Percentiles rank a stretch among this genome's conserved stretches.
Evolutionary conservation across 2,329 filamentous ascomycete genomes (phyloP).

Genomic region (Pseudophaeomoniella oleicola): DNA sequence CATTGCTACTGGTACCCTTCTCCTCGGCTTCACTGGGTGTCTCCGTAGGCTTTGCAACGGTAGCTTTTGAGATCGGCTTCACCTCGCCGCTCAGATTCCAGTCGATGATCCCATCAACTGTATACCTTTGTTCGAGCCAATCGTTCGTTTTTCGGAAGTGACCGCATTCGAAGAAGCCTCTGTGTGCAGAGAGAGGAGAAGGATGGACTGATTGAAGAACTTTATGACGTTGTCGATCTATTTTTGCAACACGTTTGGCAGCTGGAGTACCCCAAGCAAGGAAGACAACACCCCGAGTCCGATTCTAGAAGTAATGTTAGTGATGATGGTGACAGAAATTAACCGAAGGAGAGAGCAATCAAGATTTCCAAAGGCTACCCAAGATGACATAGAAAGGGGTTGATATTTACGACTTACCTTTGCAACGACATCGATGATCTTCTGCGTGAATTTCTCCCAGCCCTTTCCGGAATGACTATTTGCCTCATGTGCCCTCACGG

Average conservation of each 20-base stretch:
- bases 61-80: slow-evolving; percentile 7
- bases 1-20: slow-evolving; percentile 3
- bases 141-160: slow-evolving; percentile 74
- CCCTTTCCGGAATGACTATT: slow-evolving; percentile 75
- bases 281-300: slow-evolving; percentile 90
- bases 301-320: no score
- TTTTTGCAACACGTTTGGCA: slow-evolving; percentile 58
- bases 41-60: slow-evolving; percentile 6
- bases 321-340: no score
- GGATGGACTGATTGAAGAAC: slow-evolving; percentile 83
- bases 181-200: slow-evolving; percentile 72
- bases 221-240: slow-evolving; percentile 57
- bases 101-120: slow-evolving; percentile 65
- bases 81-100: slow-evolving; percentile 52
- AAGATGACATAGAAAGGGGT: no score
- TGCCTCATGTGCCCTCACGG: slow-evolving; percentile 76
- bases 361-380: no score
- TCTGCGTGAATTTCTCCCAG: slow-evolving; percentile 89
- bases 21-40: slow-evolving; percentile 4
- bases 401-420: slow-evolving; percentile 56
- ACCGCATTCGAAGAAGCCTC: slow-evolving; percentile 69
- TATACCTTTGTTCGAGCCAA: slow-evolving; percentile 70
- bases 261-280: slow-evolving; percentile 87
- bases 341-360: no score
- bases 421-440: slow-evolving; percentile 74